Evolutionary conservation across 805 yeast genomes (phyloP), one percentile per base, ranked within the genome.

Genomic region (Teunomyces pallodes): DNA sequence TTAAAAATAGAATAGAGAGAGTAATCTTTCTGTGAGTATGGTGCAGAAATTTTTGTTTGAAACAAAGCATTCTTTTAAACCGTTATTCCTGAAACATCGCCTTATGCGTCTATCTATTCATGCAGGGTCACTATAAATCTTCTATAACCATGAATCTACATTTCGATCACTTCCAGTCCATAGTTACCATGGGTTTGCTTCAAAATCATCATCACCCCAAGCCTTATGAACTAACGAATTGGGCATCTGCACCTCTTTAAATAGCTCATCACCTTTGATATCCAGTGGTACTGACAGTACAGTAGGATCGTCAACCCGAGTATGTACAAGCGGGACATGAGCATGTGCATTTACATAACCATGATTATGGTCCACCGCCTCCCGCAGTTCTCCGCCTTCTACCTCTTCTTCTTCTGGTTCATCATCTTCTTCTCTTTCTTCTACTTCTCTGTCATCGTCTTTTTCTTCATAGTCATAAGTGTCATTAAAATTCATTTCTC

Each of bases 141-240:
- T 13, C 17, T 32, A 32, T 13, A 13, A 13, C 5, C 16, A 3
- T 32, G 9, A 32, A 32, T 32, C 17, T 32, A 32, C 13, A 13
- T 7, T 32, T 32, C 35, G 13, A 32, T n/a, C 17, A 32, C n/a
- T 5, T 32, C 17, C 3, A 32, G 9, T 29, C 31, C 24, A 20
- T 5, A 20, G 4, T 20, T 54, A 73, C 94, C 94, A 86, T 4
- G 91, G 94, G 57, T 86, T 86, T 3, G 69, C 67, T 44, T 80
- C 84, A 13, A 79, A 74, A n/a, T 77, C 82, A 13, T 61, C 66
- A 4, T 58, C 36, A 4, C 74, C 79, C 59, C 82, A 74, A 24
- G 72, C 62, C 55, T 76, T 78, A 54, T 78, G 84, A 2, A 75
- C 81, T 49, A 75, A 63, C 3, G 77, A 66, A 45, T 74, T 65